Conservation (phyloP, 2,329 filamentous ascomycete genomes). For the Verticillium isaacii region DNA sequence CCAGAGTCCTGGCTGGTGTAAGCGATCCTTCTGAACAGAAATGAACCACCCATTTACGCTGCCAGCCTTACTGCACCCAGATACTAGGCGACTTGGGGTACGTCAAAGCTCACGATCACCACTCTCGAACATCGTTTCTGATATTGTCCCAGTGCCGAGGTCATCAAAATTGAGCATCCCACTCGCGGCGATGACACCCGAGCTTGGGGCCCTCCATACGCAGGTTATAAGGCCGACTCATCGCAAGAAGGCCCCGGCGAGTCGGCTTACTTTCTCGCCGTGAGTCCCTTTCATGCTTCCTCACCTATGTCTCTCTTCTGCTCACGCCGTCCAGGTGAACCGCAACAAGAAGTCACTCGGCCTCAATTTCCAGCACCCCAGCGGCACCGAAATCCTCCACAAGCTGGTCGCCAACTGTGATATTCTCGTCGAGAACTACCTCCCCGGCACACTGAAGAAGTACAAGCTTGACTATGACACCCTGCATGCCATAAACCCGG, state of each 20-base stretch:
- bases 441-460: constrained; percentile 84
- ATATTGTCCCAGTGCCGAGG: constrained; percentile 65
- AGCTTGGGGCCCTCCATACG: constrained; percentile 95
- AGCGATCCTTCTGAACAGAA: constrained; percentile 26
- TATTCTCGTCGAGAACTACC: constrained; percentile 93
- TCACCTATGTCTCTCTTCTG: not conserved
- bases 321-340: constrained; percentile 62
- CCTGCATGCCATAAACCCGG: constrained; percentile 74
- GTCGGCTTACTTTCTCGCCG: constrained; percentile 89
- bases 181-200: constrained; percentile 87
- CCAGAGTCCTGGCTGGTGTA: constrained; percentile 89
- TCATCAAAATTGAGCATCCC: constrained; percentile 97
- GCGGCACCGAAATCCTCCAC: constrained; percentile 83
- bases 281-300: constrained; percentile 30
- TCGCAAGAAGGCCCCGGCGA: constrained; percentile 70
- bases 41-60: not conserved
- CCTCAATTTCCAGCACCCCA: constrained; percentile 81
- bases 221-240: constrained; percentile 62
- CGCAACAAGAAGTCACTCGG: constrained; percentile 95
- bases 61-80: constrained; percentile 91
- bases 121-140: constrained; percentile 12
- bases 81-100: constrained; percentile 95
- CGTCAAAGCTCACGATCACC: constrained; percentile 23
- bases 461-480: constrained; percentile 87
- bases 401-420: constrained; percentile 80